A percentile compares a stretch with the other conserved stretches of the same genome.
Conservation (phyloP, 106 monocot genomes). For the Dendrobium officinale region DNA sequence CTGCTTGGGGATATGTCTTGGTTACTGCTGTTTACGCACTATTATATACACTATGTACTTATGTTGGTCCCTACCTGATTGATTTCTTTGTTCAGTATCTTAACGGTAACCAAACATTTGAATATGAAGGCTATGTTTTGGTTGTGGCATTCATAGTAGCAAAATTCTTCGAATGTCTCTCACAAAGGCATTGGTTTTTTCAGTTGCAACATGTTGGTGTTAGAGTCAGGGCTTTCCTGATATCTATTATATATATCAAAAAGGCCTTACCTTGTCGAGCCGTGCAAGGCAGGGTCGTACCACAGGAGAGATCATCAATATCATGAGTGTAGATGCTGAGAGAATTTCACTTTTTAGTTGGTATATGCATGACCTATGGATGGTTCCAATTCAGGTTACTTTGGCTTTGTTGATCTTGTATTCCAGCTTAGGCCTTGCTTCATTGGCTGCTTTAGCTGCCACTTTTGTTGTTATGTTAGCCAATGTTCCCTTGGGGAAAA, state of each 20-base stretch:
- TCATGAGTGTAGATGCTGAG: slow-evolving; percentile 79
- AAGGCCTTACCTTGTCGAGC: slow-evolving; percentile 66
- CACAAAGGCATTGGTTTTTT: slow-evolving; percentile 77
- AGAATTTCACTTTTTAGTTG: slow-evolving; percentile 56
- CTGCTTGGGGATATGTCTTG: slow-evolving; percentile 16
- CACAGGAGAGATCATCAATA: slow-evolving; percentile 77
- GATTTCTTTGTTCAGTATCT: slow-evolving; percentile 40
- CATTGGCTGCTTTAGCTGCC: slow-evolving; percentile 59
- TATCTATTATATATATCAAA: slow-evolving; percentile 73
- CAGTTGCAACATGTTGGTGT: slow-evolving; percentile 52
- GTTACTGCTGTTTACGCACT: slow-evolving; percentile 21
- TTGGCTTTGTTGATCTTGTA: slow-evolving; percentile 67
- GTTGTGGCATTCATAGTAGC: slow-evolving; percentile 52
- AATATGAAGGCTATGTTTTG: slow-evolving; percentile 49
- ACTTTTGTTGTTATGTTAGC: slow-evolving; percentile 54
- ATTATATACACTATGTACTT: slow-evolving; percentile 16
- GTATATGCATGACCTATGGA: slow-evolving; percentile 86
- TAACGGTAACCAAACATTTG: slow-evolving; percentile 12
- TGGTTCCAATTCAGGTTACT: slow-evolving; percentile 63
- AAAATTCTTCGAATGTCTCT: slow-evolving; percentile 75
- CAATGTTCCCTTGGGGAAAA: slow-evolving; percentile 54
- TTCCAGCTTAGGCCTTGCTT: slow-evolving; percentile 52
- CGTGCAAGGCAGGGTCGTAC: slow-evolving; percentile 52
- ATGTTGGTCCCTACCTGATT: slow-evolving; percentile 42
- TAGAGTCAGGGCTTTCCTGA: slow-evolving; percentile 39